phyloP scores from a whole-genome alignment of 164 flowering plant genomes.

The Stephania yunnanensis region DNA sequence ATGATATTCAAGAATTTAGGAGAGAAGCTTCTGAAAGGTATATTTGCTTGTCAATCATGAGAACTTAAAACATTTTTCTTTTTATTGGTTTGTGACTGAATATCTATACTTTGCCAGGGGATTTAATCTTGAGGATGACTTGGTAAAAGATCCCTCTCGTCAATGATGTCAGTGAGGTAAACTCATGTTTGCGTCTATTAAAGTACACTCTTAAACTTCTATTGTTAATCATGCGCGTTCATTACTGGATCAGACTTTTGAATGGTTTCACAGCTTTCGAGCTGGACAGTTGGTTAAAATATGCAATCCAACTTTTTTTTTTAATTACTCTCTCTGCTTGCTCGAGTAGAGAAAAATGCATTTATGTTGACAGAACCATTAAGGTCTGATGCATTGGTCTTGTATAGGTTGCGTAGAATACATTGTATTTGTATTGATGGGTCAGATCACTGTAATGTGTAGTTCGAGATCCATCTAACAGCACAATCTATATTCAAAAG shows the following conservation, averaged over 20 bases:
- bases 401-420: no score
- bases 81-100: slow-evolving; percentile 10
- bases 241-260: neutral
- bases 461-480: no score
- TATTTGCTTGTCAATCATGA: neutral
- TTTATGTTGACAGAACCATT: no score
- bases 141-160: slow-evolving; percentile 38
- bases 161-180: slow-evolving; percentile 27
- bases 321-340: no score
- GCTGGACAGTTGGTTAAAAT: neutral
- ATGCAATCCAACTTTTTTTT: no score
- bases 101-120: slow-evolving; percentile 35
- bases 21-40: slow-evolving; percentile 75
- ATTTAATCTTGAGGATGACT: slow-evolving; percentile 51
- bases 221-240: neutral
- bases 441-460: no score
- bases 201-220: neutral
- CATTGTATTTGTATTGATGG: no score
- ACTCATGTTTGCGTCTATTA: neutral
- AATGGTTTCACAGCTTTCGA: neutral
- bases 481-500: no score
- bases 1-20: slow-evolving; percentile 42
- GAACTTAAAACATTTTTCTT: slow-evolving; percentile 1
- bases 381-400: no score
- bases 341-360: no score